Conservation (phyloP, 1,284 basidiomycete species). For the Ustilago nuda region DNA sequence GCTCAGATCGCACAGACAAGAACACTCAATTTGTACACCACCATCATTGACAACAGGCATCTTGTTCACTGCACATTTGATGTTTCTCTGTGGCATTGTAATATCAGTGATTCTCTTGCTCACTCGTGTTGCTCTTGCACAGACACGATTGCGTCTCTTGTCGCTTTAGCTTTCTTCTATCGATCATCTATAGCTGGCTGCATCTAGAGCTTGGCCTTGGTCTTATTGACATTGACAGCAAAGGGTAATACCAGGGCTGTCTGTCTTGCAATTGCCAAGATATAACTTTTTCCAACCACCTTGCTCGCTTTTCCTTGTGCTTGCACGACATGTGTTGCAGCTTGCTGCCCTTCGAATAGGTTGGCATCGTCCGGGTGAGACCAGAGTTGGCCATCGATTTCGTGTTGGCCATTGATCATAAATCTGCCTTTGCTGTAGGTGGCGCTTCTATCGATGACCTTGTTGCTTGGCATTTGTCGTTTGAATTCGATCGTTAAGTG, state of each 20-base stretch:
- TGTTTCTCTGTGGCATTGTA: neutral
- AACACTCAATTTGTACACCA: neutral
- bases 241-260: constrained; percentile 41
- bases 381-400: constrained; percentile 47
- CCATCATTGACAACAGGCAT: too few relatives aligned
- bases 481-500: constrained; percentile 56
- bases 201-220: constrained; percentile 16
- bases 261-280: constrained; percentile 44
- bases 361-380: constrained; percentile 32
- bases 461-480: constrained; percentile 13
- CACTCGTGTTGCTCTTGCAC: too few relatives aligned
- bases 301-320: neutral
- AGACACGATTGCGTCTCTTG: neutral
- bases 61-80: neutral
- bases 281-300: constrained; percentile 9
- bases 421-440: constrained; percentile 25
- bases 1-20: neutral
- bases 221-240: constrained; percentile 39
- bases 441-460: constrained; percentile 11
- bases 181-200: too few relatives aligned
- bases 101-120: constrained; percentile 1
- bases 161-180: neutral
- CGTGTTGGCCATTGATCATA: constrained; percentile 53
- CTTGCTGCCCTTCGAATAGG: constrained; percentile 16
- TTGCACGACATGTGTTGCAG: constrained; percentile 14